Evolutionary conservation across 2,329 filamentous ascomycete genomes (phyloP).

Genomic region (Scedosporium boydii): DNA sequence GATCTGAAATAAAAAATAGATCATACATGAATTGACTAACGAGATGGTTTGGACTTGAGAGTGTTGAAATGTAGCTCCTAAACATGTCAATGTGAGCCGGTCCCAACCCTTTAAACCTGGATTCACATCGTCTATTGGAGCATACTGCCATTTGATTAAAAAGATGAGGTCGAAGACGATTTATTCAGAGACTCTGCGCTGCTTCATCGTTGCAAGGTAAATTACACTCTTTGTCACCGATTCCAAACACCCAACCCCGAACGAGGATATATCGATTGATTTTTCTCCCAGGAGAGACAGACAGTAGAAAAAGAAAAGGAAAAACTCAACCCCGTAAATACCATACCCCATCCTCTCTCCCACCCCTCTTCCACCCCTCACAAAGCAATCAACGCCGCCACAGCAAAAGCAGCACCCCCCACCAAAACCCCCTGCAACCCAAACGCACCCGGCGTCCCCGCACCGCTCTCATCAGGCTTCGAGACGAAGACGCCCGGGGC

Average conservation of each 20-base stretch:
- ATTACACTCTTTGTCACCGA: background rate
- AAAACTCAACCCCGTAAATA: background rate
- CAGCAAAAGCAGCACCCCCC: background rate
- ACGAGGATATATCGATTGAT: background rate
- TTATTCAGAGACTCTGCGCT: too few relatives aligned
- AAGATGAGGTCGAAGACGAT: background rate
- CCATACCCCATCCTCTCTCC: background rate
- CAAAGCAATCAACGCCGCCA: background rate
- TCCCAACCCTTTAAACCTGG: too few relatives aligned
- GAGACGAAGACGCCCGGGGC: background rate
- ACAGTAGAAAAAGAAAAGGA: background rate
- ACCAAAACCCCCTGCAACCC: background rate
- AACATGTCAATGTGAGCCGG: too few relatives aligned
- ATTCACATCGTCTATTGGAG: too few relatives aligned
- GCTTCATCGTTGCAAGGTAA: background rate
- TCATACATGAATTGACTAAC: too few relatives aligned
- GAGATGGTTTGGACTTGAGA: too few relatives aligned
- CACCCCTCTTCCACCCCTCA: background rate
- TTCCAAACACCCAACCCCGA: background rate
- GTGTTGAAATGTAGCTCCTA: too few relatives aligned
- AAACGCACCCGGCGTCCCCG: background rate
- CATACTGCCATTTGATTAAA: background rate
- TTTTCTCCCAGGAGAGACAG: background rate
- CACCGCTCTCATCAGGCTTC: background rate
- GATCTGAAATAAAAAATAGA: too few relatives aligned